Percentiles rank a stretch among this genome's conserved stretches.
Conservation (phyloP, 140 eudicot genomes). For the Flaveria floridana region DNA sequence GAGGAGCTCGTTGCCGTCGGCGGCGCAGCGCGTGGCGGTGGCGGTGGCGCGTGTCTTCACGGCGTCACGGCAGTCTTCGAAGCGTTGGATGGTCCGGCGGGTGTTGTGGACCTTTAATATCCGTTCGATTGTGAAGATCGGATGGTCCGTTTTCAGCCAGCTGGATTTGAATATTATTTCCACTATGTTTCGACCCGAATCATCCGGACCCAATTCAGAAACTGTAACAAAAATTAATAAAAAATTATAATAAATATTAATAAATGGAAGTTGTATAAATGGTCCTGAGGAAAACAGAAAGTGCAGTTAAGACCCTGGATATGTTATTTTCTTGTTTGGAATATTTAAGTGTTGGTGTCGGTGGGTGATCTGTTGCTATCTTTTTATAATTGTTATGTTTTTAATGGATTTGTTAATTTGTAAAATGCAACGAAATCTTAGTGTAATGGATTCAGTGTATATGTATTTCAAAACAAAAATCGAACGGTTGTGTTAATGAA, state of each 20-base stretch:
- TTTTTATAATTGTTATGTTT: neutral
- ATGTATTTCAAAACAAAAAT: too few relatives aligned
- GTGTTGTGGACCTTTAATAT: conserved; percentile 84
- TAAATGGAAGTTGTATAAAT: conserved; percentile 20
- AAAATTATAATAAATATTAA: neutral
- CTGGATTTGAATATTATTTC: conserved; percentile 97
- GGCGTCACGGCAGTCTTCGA: conserved; percentile 79
- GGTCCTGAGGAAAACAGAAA: conserved; percentile 3
- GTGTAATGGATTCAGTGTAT: neutral
- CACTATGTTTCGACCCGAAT: conserved; percentile 90
- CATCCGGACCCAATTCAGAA: conserved; percentile 77
- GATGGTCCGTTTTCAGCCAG: conserved; percentile 69
- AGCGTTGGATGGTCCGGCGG: conserved; percentile 62
- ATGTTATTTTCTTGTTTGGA: neutral
- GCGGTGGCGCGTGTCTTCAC: conserved; percentile 52
- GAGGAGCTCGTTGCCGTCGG: conserved; percentile 93
- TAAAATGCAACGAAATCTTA: neutral
- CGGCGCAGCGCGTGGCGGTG: conserved; percentile 69
- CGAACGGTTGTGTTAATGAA: too few relatives aligned
- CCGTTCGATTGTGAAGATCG: conserved; percentile 80
- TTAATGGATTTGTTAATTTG: neutral
- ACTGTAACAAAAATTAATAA: conserved; percentile 34
- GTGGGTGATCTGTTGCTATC: conserved; percentile 21
- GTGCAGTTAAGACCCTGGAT: conserved; percentile 12
- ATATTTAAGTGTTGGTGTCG: conserved; percentile 22